These are phyloP conservation scores for Effrenium voratum DNA, from an alignment of 73 alveolate species.

Conservation along the genomic window DNA sequence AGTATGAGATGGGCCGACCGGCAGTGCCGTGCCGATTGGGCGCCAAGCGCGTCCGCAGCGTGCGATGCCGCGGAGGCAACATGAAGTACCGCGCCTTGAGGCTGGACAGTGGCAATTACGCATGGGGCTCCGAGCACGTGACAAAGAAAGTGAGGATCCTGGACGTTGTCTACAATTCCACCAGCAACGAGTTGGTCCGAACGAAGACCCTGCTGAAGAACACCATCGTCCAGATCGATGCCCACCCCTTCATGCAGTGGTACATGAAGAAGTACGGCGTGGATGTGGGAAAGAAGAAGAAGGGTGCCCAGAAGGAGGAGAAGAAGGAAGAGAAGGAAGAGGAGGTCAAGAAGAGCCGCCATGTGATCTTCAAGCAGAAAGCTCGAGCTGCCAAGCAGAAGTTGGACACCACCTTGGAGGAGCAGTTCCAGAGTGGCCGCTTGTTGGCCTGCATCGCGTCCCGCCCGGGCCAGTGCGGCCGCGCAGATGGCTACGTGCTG, in stretches of 20 bases:
- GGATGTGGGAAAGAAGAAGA: conserved; percentile 93
- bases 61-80: conserved; percentile 94
- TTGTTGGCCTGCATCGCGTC: conserved; percentile 98
- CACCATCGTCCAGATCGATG: conserved; percentile 98
- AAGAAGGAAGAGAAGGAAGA: conserved; percentile 24
- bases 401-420: conserved; percentile 58
- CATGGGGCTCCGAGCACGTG: conserved; percentile 97
- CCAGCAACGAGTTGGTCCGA: conserved; percentile 99
- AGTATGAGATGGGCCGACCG: conserved; percentile 98
- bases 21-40: conserved; percentile 97
- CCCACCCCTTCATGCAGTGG: conserved; percentile 99
- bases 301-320: conserved; percentile 42
- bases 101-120: conserved; percentile 98
- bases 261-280: conserved; percentile 93
- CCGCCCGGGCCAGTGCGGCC: conserved; percentile 99
- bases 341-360: conserved; percentile 56
- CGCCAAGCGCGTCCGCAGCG: conserved; percentile 93
- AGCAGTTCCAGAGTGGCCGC: conserved; percentile 97
- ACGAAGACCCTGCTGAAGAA: conserved; percentile 99
- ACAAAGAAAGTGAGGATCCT: conserved; percentile 96
- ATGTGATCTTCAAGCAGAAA: conserved; percentile 60
- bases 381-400: conserved; percentile 61
- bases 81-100: conserved; percentile 98
- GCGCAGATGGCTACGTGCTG: conserved; percentile 99
- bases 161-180: conserved; percentile 99